Evolutionary conservation across 2,329 filamentous ascomycete genomes (phyloP), one percentile per base, ranked within the genome.

Genomic region (Thielaviopsis punctulata): DNA sequence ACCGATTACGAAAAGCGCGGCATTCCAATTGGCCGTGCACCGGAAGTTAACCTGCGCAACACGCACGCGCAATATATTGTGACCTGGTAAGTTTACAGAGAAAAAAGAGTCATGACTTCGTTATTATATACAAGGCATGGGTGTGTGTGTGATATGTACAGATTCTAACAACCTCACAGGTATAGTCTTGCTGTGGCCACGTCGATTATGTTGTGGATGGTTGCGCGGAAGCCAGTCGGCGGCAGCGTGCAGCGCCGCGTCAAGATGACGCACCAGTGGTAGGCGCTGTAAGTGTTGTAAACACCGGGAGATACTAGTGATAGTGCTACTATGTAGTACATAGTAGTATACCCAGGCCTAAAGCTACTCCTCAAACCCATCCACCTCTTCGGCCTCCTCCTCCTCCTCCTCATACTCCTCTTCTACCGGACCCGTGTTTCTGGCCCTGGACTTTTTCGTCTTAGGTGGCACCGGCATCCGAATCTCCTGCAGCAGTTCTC

Each of bases 61-160:
- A 96, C 94, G 68, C 92, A 98, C 67, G 81, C 86, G 57, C 92
- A 96, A 72, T 98, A 98, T 67, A 98, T 98, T 59, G 92, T 95
- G 66, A 98, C 92, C 59, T 98, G 92, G 92, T 96, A 78, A 62
- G 80, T 68, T 41, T 25, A 8, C 15, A 22, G 23, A n/a, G n/a
- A n/a, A n/a, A n/a, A n/a, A 4, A 2, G 2, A 15, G 33, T 41
- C 48, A 19, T 50, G 22, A 19, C 36, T 27, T 44, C 36, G 19
- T 44, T 39, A 43, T 44, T 49, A 43, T 36, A 43, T 50, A n/a
- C 12, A 27, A n/a, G n/a, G n/a, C n/a, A n/a, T n/a, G 23, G 10
- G 24, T 25, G 22, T 43, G 27, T 47, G 19, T 7, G 18, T 30
- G 13, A 12, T 53, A 36, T 23, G n/a, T 18, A 25, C 22, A 27